Base-by-base conservation (phyloP, 2,329 filamentous ascomycete genomes). In the Huntiella moniliformis region DNA sequence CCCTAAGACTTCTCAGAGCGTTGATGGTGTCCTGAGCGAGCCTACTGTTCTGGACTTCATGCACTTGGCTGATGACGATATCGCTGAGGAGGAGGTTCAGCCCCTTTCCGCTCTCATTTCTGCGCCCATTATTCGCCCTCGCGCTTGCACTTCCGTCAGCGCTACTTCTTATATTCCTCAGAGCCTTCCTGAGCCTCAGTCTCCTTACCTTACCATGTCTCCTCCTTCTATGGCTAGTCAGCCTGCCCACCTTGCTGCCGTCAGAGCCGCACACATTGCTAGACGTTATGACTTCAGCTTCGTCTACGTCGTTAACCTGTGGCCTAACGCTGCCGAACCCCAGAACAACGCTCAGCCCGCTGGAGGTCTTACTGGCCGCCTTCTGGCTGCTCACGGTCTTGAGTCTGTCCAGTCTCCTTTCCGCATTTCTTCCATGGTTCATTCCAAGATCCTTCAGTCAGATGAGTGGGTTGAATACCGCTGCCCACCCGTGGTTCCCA, bases 291-390 rank as follows among this genome's bases (percentile, higher is more conserved):
- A 70, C 45, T 74, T 77, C 44, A 69, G 74, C 51, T 60, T 76
- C 17, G 63, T 75, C 10, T 77, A 76, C 51, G 65, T 76, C 28
- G 66, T 74, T 51, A 74, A 70, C 51, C 58, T 76, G 11, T 74
- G 72, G 71, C 71, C 72, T 3, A 61, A 55, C 34, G 51, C 55
- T 34, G 37, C 41, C 2, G 44, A 50, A 37, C 44, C 44, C 5
- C n/a, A 46, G 35, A 35, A 39, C 17, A 38, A 44, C 32, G 33
- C 43, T 4, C 38, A 42, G 34, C 13, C 43, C 10, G 38, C 47
- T 4, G 53, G 53, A 16, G 56, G 55, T 4, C 54, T 71, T 50
- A 65, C 63, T 4, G 70, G 70, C 4, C 67, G 69, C 13, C 61
- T 74, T 11, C 62, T 74, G 3, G 70, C 71, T 2, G 71, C 68